Conservation (phyloP, 768 basidiomycete species). For the Cantharellus cinnabarinus region DNA sequence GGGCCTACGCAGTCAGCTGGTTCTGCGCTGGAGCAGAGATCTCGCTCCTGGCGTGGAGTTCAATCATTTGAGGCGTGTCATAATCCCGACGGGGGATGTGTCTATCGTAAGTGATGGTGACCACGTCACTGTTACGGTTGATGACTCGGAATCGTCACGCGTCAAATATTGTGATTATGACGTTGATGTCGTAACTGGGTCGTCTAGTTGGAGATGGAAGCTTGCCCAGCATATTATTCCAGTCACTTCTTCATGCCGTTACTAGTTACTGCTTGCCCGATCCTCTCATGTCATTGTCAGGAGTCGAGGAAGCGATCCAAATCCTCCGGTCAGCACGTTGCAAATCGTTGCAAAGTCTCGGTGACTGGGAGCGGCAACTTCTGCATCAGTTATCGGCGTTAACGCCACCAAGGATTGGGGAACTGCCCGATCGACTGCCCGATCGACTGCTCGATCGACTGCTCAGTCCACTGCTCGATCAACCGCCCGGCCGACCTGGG, state of each 20-base stretch:
- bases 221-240: constrained; percentile 18
- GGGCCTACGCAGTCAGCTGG: constrained; percentile 23
- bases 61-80: neutral
- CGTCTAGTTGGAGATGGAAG: constrained; percentile 14
- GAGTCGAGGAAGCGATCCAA: constrained; percentile 25
- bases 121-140: constrained; percentile 9
- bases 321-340: constrained; percentile 21
- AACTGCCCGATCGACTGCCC: no score
- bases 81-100: constrained; percentile 20
- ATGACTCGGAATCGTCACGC: constrained; percentile 8
- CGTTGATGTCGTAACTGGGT: constrained; percentile 16
- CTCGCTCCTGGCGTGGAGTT: neutral
- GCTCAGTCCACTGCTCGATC: no score
- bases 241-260: constrained; percentile 26
- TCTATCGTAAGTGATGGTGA: constrained; percentile 8
- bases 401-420: neutral
- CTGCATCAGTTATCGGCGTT: neutral
- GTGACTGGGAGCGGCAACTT: neutral
- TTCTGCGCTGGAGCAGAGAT: constrained; percentile 13
- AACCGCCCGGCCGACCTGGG: no score
- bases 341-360: constrained; percentile 20
- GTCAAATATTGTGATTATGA: constrained; percentile 15
- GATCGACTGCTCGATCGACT: no score
- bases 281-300: constrained; percentile 24
- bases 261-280: constrained; percentile 25